Evolutionary conservation across 257 asterid species (phyloP).

Genomic region (Solanum tarapatanum): DNA sequence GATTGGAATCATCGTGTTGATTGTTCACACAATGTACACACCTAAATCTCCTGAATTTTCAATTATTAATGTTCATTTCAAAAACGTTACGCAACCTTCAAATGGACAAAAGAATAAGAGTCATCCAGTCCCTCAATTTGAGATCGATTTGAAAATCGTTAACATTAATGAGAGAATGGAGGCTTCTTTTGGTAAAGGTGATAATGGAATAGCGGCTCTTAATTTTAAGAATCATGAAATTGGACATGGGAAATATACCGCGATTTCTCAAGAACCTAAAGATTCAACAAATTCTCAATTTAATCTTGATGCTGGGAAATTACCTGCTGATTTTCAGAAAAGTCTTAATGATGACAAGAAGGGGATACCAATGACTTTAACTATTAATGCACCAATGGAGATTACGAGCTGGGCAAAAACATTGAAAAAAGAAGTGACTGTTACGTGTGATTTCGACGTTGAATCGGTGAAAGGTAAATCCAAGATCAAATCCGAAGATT

Average conservation of each 20-base stretch:
- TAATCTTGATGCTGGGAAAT: constrained; percentile 8
- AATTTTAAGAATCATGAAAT: constrained; percentile 17
- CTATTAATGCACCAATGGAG: constrained; percentile 19
- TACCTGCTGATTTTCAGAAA: constrained; percentile 8
- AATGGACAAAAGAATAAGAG: background rate
- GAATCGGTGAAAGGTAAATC: constrained; percentile 14
- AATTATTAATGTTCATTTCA: constrained; percentile 13
- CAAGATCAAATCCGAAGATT: constrained; percentile 27
- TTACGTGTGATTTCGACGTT: constrained; percentile 42
- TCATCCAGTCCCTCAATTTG: constrained; percentile 7
- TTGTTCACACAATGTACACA: constrained; percentile 19
- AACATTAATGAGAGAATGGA: constrained; percentile 29
- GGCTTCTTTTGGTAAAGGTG: constrained; percentile 10
- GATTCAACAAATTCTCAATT: constrained; percentile 1
- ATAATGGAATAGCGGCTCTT: constrained; percentile 16
- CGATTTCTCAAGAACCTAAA: background rate
- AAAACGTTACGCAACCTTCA: background rate
- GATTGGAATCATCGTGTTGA: background rate
- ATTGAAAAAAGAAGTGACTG: constrained; percentile 1
- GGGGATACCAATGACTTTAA: constrained; percentile 22
- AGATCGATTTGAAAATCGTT: constrained; percentile 11
- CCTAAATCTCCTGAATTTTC: constrained; percentile 39
- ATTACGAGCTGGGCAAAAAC: constrained; percentile 28
- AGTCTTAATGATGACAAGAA: constrained; percentile 7
- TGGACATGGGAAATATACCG: constrained; percentile 27